Evolutionary conservation across 2,329 filamentous ascomycete genomes (phyloP).

Genomic region (Talaromyces sp.): DNA sequence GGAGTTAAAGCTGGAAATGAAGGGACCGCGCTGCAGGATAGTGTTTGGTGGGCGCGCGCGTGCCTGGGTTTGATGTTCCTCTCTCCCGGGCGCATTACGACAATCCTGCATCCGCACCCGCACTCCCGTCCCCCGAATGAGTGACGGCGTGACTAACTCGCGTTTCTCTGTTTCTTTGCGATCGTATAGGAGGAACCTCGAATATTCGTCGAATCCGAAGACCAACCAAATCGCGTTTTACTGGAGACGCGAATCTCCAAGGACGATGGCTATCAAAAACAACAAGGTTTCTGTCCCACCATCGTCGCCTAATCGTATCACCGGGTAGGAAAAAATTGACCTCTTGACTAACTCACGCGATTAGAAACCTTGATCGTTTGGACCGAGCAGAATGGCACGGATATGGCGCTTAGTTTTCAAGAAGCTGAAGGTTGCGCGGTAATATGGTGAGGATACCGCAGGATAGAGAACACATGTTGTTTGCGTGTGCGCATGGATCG

Average conservation of each 20-base stretch:
- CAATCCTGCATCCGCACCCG: constrained; percentile 7
- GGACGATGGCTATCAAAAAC: constrained; percentile 96
- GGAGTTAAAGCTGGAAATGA: constrained; percentile 1
- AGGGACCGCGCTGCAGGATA: not conserved
- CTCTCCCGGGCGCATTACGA: constrained; percentile 1
- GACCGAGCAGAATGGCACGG: constrained; percentile 87
- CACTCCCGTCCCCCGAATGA: not conserved
- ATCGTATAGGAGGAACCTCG: constrained; percentile 71
- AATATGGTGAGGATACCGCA: constrained; percentile 70
- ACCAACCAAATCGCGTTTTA: constrained; percentile 78
- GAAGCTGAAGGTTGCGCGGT: constrained; percentile 90
- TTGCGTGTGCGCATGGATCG: constrained; percentile 21
- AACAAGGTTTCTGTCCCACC: constrained; percentile 70
- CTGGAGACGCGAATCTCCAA: constrained; percentile 88
- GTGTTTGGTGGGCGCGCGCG: constrained; percentile 25
- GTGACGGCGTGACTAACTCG: constrained; percentile 1
- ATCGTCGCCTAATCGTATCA: constrained; percentile 19
- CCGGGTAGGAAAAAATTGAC: constrained; percentile 6
- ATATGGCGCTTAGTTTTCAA: constrained; percentile 98
- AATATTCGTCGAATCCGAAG: constrained; percentile 91
- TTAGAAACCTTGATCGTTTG: constrained; percentile 96
- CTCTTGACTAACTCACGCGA: constrained; percentile 27
- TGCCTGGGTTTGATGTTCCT: constrained; percentile 2
- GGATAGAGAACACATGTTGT: not conserved
- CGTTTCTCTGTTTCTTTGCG: constrained; percentile 16